phyloP scores from a whole-genome alignment of 345 rosid species.

The Firmiana major region DNA sequence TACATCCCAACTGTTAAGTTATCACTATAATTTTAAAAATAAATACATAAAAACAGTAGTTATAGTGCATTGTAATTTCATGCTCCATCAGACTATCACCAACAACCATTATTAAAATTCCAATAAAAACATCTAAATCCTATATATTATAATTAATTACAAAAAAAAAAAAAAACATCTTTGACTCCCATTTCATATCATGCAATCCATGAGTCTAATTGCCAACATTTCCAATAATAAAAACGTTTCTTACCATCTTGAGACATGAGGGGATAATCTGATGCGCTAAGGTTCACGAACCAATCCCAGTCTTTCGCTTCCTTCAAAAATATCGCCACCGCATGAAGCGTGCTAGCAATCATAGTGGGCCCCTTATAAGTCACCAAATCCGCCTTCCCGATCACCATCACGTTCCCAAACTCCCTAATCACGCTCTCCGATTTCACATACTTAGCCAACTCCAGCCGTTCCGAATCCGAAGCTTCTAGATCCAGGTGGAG shows the following conservation, averaged over 20 bases:
- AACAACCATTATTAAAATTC: background rate
- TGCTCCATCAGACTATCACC: background rate
- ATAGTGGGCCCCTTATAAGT: constrained; percentile 79
- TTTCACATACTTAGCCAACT: constrained; percentile 67
- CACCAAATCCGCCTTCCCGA: constrained; percentile 75
- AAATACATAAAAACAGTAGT: background rate
- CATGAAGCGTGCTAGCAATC: constrained; percentile 77
- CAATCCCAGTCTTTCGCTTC: constrained; percentile 82
- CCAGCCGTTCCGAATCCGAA: constrained; percentile 69
- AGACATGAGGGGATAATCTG: constrained; percentile 84
- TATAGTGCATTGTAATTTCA: background rate
- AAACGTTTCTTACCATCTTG: constrained; percentile 61
- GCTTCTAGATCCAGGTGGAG: constrained; percentile 86
- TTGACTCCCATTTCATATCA: background rate
- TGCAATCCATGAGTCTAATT: background rate
- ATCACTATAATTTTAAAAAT: background rate
- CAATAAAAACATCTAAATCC: background rate
- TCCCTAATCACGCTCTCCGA: constrained; percentile 52
- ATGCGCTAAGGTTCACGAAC: constrained; percentile 82
- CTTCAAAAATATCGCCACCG: constrained; percentile 68
- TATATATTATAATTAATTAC: no score
- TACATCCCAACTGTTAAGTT: background rate
- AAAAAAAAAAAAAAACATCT: no score
- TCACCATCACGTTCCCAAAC: constrained; percentile 75
- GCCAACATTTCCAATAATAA: background rate